Percentiles rank a stretch among this genome's conserved stretches.
Conservation (phyloP, 176 grass and related monocot species). For the Puya raimondii region DNA sequence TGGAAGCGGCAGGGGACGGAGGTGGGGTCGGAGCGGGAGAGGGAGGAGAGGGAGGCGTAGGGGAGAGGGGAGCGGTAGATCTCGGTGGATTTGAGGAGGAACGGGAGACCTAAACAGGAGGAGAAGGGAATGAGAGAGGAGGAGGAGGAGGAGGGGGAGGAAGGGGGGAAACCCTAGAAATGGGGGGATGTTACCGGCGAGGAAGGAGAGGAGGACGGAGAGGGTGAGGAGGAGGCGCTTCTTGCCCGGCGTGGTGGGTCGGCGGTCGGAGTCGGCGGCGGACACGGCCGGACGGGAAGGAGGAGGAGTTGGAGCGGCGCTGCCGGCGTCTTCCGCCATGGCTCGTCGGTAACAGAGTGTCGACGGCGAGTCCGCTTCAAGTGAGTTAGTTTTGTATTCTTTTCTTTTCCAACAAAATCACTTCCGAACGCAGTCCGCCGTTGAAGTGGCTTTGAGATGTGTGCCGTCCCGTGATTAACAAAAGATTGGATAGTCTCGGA, state of each 20-base stretch:
- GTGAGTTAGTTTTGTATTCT: no score
- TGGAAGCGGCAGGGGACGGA: slow-evolving; percentile 52
- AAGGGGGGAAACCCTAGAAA: background rate
- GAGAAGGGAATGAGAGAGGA: background rate
- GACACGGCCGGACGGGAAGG: no score
- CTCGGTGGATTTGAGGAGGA: slow-evolving; percentile 78
- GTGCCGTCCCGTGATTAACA: no score
- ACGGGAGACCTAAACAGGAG: slow-evolving; percentile 35
- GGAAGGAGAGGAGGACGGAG: slow-evolving; percentile 66
- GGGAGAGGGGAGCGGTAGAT: slow-evolving; percentile 86
- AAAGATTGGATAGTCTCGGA: no score
- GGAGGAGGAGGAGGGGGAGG: background rate
- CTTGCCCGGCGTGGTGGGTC: slow-evolving; percentile 40
- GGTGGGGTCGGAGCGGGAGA: slow-evolving; percentile 45
- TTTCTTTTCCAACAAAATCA: no score
- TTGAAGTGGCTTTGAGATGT: no score
- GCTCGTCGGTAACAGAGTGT: no score
- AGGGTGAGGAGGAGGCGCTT: slow-evolving; percentile 65
- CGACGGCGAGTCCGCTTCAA: no score
- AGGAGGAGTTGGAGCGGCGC: no score
- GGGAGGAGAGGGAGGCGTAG: slow-evolving; percentile 54
- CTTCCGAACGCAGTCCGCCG: no score
- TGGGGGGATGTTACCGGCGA: slow-evolving; percentile 32
- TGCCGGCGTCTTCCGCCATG: no score
- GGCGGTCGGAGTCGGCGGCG: slow-evolving; percentile 4